Evolutionary conservation across 2,329 filamentous ascomycete species (phyloP).

Genomic region (Fusarium fracticaudum): DNA sequence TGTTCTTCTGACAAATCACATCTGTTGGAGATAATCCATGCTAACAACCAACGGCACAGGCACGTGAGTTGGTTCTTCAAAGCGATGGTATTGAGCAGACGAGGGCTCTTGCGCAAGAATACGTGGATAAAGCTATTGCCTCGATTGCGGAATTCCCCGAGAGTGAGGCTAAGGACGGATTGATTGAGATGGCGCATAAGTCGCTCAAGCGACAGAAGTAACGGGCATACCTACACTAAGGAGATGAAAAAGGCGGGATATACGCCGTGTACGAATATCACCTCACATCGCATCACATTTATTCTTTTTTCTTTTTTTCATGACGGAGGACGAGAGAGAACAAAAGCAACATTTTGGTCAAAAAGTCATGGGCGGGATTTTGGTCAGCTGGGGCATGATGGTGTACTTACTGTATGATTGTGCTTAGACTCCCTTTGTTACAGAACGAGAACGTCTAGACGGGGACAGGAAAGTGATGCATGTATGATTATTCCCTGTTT

Average conservation of each 20-base stretch:
- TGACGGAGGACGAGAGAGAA: not conserved
- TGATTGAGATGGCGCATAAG: slow-evolving; percentile 94
- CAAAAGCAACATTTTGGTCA: not conserved
- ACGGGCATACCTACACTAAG: not conserved
- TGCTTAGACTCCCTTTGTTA: slow-evolving; percentile 19
- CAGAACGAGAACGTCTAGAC: slow-evolving; percentile 17
- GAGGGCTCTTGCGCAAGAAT: slow-evolving; percentile 87
- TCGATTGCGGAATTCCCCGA: slow-evolving; percentile 88
- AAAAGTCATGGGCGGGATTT: not conserved
- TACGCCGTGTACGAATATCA: slow-evolving; percentile 37
- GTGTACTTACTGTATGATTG: slow-evolving; percentile 38
- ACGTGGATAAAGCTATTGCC: slow-evolving; percentile 85
- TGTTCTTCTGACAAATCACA: slow-evolving; percentile 24
- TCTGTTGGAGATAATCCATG: slow-evolving; percentile 27
- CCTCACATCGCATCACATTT: slow-evolving; percentile 16
- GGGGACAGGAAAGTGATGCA: slow-evolving; percentile 24
- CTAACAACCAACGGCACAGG: slow-evolving; percentile 62
- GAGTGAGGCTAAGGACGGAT: slow-evolving; percentile 91
- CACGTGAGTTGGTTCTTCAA: slow-evolving; percentile 82
- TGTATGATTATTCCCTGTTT: slow-evolving; percentile 39
- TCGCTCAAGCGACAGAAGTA: slow-evolving; percentile 89
- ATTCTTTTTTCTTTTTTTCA: slow-evolving; percentile 19
- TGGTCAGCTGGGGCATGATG: slow-evolving; percentile 17
- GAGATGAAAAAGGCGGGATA: slow-evolving; percentile 8
- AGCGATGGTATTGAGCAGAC: slow-evolving; percentile 94